Evolutionary conservation across 106 monocot genomes (phyloP), one percentile per base, ranked within the genome.

Genomic region (Phalaenopsis aphrodite): DNA sequence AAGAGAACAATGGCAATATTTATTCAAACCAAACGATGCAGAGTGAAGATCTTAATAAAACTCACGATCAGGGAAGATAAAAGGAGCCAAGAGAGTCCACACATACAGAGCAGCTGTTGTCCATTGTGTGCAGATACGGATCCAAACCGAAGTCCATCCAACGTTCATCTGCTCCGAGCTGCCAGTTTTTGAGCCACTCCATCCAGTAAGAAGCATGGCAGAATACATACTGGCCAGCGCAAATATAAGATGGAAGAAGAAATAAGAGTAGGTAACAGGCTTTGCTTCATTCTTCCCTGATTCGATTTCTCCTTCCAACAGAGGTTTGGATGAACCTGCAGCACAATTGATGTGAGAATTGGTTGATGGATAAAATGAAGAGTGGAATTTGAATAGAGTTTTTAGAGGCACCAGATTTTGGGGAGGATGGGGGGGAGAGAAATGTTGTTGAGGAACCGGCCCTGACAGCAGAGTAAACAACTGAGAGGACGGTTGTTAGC

Each of bases 191-290:
- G 94, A 83, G 71, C 86, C 86, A 21, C 83, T 89, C 97, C 97
- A 97, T 49, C 97, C 94, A 15, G 92, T 97, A n/a, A 97, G 88
- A 75, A 97, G 94, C 97, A 94, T 97, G 61, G 97, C 92, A 11
- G 94, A 94, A 73, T 97, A 97, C 97, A 94, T 97, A 82, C 97
- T 97, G 0, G 97, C 94, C 8, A 97, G 85, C 6, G 97, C 92
- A 72, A 97, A 97, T 82, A 97, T 92, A 15, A 97, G 79, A 83
- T 97, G 94, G 81, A 97, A 97, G 81, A 97, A 97, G 24, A 86
- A 88, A 85, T 97, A 97, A 8, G 97, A 97, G 85, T 97, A 97
- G 77, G 85, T 92, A 55, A 94, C 92, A 9, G 94, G 92, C n/a
- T 74, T 81, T 46, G 80, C 84, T 8, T 90, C 75, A 19, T 56